Percentiles rank a stretch among this genome's conserved stretches.
Evolutionary conservation across 2,329 filamentous ascomycete species (phyloP).

Genomic region (Sordariomycetes sp.): DNA sequence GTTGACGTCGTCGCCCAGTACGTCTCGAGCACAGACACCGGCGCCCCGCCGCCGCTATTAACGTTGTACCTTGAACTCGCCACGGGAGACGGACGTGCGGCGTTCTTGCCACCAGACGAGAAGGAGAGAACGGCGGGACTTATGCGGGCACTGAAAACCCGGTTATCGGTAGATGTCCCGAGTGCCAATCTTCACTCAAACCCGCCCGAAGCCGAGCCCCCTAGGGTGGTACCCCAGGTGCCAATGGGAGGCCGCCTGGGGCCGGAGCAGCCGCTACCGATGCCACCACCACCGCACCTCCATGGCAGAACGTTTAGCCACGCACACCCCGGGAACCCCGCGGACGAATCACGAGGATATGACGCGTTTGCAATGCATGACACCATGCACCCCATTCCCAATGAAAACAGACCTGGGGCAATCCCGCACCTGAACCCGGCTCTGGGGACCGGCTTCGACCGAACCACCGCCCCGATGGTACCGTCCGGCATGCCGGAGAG

Average conservation of each 20-base stretch:
- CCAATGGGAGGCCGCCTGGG: neutral
- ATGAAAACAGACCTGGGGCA: neutral
- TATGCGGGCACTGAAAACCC: slow-evolving; percentile 10
- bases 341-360: neutral
- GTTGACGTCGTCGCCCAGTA: slow-evolving; percentile 20
- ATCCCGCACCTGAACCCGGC: neutral
- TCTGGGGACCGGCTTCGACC: slow-evolving; percentile 9
- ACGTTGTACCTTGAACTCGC: slow-evolving; percentile 19
- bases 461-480: slow-evolving; percentile 9
- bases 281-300: too few species aligned
- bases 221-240: neutral
- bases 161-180: neutral
- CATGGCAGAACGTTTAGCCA: neutral
- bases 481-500: slow-evolving; percentile 8
- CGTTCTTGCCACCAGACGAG: slow-evolving; percentile 18
- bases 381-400: neutral
- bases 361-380: neutral
- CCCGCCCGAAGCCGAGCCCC: neutral
- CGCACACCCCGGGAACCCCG: neutral
- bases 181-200: neutral
- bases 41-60: slow-evolving; percentile 19
- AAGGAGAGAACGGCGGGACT: slow-evolving; percentile 13
- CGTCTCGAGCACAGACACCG: slow-evolving; percentile 16
- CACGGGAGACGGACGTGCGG: slow-evolving; percentile 15
- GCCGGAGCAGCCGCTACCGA: neutral